Evolutionary conservation across 257 asterid genomes (phyloP), one percentile per base, ranked within the genome.

Genomic region (Solanum paucissectum): DNA sequence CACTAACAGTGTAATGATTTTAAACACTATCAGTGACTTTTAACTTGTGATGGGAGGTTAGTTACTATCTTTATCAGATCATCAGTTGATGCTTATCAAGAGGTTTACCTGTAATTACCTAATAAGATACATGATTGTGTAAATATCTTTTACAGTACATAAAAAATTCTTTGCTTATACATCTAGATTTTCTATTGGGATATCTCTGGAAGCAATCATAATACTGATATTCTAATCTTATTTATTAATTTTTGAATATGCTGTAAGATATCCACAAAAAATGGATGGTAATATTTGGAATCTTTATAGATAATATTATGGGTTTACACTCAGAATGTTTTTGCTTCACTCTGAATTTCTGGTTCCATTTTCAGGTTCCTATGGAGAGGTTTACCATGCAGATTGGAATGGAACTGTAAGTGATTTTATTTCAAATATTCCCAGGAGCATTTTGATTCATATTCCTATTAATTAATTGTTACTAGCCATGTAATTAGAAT

Each of bases 361-460:
- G 69, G 29, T 82, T n/a, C 32, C 44, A 46, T 83, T 89, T 91
- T 87, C 94, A 97, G 99, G 99, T 91, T 97, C 99, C 18, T 97
- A 97, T 89, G 99, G 99, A 73, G 99, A 97, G 93, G 99, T 97
- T 87, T 97, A 96, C 92, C 98, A 90, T 91, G 99, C 98, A 72
- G 99, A 97, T 91, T 97, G 98, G 99, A 97, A 97, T 92, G 99
- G 99, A 92, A 96, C 98, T 58, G 99, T 97, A 91, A 94, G 99
- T 91, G 83, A 55, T 90, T 91, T 69, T 87, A 33, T 79, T 23
- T 60, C 84, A 69, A 72, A 38, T 52, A 40, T 20, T 58, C 84
- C 49, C 37, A 46, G 58, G 77, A 52, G 83, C 25, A 9, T 42
- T 88, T 46, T 29, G 34, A 27, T 79, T 79, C 66, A 49, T 49